These are phyloP conservation scores for Yamadazyma olivae DNA, from an alignment of 805 yeast species.

Conservation along the genomic window DNA sequence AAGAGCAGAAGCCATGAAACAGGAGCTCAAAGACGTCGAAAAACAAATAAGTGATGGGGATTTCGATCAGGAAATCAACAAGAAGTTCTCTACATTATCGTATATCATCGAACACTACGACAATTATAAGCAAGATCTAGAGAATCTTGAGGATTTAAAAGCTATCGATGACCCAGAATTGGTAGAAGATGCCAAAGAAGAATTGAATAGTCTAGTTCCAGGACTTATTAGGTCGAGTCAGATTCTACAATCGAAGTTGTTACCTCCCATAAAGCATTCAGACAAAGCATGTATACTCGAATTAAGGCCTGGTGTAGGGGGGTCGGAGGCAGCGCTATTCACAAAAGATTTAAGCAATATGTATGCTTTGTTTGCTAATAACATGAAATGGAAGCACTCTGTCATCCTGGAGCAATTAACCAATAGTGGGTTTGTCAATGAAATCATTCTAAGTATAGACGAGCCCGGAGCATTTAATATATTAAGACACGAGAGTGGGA, in stretches of 20 bases:
- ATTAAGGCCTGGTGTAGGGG: conserved; percentile 94
- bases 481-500: conserved; percentile 86
- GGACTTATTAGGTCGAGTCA: conserved; percentile 39
- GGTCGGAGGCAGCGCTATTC: conserved; percentile 87
- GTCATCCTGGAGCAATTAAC: conserved; percentile 56
- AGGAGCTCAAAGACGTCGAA: conserved; percentile 27
- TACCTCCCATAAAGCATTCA: conserved; percentile 76
- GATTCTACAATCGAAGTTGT: conserved; percentile 51
- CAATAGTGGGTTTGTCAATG: conserved; percentile 70
- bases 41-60: conserved; percentile 23
- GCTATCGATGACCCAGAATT: conserved; percentile 42
- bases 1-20: conserved; percentile 31
- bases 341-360: conserved; percentile 75
- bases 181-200: conserved; percentile 56
- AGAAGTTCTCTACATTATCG: conserved; percentile 30
- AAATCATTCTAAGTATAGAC: conserved; percentile 64
- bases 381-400: conserved; percentile 63
- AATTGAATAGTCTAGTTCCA: conserved; percentile 49
- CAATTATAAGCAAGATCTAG: conserved; percentile 24
- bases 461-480: conserved; percentile 73
- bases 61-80: conserved; percentile 32
- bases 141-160: conserved; percentile 20
- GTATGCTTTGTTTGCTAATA: conserved; percentile 72
- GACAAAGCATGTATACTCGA: conserved; percentile 80
- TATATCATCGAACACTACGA: conserved; percentile 30